Base-by-base conservation (phyloP, 2,329 filamentous ascomycete species). In the Aspergillus sojae region DNA sequence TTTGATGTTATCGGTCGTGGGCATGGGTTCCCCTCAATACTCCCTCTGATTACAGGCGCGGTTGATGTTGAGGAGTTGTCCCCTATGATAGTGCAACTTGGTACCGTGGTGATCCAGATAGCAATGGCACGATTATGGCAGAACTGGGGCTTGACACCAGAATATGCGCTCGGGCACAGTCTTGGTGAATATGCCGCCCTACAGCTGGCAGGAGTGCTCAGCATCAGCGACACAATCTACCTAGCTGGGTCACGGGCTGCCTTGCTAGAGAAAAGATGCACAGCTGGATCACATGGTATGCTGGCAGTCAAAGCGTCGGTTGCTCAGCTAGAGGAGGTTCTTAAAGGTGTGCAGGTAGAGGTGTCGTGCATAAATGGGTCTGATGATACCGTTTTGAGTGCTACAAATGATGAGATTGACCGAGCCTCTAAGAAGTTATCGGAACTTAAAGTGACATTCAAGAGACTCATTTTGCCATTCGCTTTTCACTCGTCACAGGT, bases 151-250 rank as follows among this genome's bases (percentile, higher is more conserved):
- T 72, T 72, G 74, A 73, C 9, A 60, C 78, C 48, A 70, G 57
- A 5, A 19, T 77, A 76, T 46, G 77, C 79, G 12, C 70, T 80
- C 43, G 79, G 79, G 12, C 79, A 81, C 67, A 80, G 78, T 30
- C 64, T 80, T 16, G 78, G 78, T 7, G 78, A 80, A 58, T 80
- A 80, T 65, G 77, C 78, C n/a, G 78, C 78, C 41, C 67, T 80
- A 10, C 72, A 78, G 63, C 72, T 73, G 28, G 76, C 78, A 1
- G 78, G 78, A 54, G 74, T 79, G 7, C 58, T 80, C 21, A 77
- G 74, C 6, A 71, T 72, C 23, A 72, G 72, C 11, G 78, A 80
- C 43, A 74, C 77, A 5, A 76, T 80, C 59, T 79, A 77, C 56
- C 67, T 81, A 28, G 74, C 75, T 46, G 78, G 79, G 23, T 74